Evolutionary conservation across 1,284 basidiomycete species (phyloP), one percentile per base, ranked within the genome.

Genomic region (Leccinum fallax): DNA sequence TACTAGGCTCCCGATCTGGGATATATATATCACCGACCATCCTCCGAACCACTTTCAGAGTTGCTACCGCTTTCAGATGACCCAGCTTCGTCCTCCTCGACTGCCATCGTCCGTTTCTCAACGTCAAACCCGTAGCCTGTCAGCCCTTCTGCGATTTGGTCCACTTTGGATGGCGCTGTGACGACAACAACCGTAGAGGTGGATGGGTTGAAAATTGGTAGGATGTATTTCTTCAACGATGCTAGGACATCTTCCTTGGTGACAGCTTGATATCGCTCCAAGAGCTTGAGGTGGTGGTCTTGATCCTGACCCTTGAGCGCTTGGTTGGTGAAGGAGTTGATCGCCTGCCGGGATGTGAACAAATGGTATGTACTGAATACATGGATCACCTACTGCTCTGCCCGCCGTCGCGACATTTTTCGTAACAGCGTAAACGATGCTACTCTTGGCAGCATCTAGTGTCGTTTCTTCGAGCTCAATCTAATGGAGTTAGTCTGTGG

Each of bases 391-490:
- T 73, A 96, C 97, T 40, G 96, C 95, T 65, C 88, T 84, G 19
- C 87, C 85, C 34, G 93, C 88, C 1, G 94, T 97, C 28, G 94
- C 90, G 32, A 97, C 92, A 53, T 83, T 81, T 69, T 88, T 87
- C 0, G 96, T 88, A 6, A 95, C 90, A 21, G 83, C 81, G 73
- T 89, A 98, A 9, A 97, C 94, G 68, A 98, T 88, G 58, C 88
- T 93, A 62, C 92, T 94, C 79, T 97, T 96, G 4, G 96, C 95
- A 1, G 93, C 92, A 69, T 98, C 96, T 19, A 99, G 78, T 9
- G 89, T 88, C 5, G 93, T 91, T 61, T 88, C 84, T 59, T 95
- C 93, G 11, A 99, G 80, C 54, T 85, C 83, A 68, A 94, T 86
- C 94, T 97, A 67, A n/a, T 52, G 36, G 46, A 36, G 52, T 62